Evolutionary conservation across 768 basidiomycete species (phyloP), one percentile per base, ranked within the genome.

Genomic region (Chalciporus chontae): DNA sequence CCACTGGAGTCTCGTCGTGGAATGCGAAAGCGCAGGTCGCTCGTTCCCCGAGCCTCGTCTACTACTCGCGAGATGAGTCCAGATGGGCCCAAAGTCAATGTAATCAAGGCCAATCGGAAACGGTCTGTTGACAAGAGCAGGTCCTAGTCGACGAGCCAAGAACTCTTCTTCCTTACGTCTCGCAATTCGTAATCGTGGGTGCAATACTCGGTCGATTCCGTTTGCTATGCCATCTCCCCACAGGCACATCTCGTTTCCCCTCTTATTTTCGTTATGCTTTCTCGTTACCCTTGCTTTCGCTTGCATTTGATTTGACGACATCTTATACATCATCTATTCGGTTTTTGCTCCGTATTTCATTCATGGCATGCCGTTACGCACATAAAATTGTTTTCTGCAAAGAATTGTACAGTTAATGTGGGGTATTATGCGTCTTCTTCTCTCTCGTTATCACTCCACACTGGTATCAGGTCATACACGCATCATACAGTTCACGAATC

Each of bases 1-100:
- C 87, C 87, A 1, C 66, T 73, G 6, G 84, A 84, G 64, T 87
- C 84, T 57, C 74, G 84, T 31, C 76, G 87, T 15, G 87, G 87
- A 9, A 80, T 84, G 76, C 75, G 83, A 44, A 71, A 69, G 59
- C 66, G 71, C 66, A 40, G 58, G 63, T 65, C 70, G 70, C 60
- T 69, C 34, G 32, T 69, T 29, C 68, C 66, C 15, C 64, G 68
- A 18, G 59, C 55, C 17, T 55, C 59, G 4, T 69, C 66, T 14
- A 21, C 60, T 2, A 37, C 55, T 6, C 63, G 67, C 34, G 66
- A 67, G n/a, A 50, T 51, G 39, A 65, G 50, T 38, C 9, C 52
- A 47, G 63, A 56, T 3, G 53, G 65, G 24, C 48, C 67, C 17
- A 61, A 61, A 53, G 58, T 59, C 24, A 58, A 53, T 14, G 7